phyloP scores from a whole-genome alignment of 139 green algal genomes.

The Chlamydomonas urium region DNA sequence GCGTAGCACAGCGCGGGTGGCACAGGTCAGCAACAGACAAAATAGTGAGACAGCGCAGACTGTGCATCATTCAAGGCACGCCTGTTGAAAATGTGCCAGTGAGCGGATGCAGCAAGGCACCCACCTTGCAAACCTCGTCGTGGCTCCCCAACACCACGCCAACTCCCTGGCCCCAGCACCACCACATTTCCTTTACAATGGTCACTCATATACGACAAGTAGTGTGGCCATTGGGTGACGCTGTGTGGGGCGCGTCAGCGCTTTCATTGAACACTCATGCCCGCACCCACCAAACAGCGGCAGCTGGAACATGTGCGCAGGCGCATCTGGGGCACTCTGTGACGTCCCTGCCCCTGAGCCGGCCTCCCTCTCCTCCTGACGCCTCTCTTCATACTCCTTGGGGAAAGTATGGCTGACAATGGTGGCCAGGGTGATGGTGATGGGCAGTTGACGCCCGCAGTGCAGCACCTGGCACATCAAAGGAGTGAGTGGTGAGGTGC shows the following conservation, averaged over 20 bases:
- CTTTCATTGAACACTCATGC: neutral
- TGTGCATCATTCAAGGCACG: neutral
- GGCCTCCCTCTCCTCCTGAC: conserved; percentile 25
- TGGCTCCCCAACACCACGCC: neutral
- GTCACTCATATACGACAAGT: neutral
- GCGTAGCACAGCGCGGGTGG: neutral
- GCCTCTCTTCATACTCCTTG: conserved; percentile 58
- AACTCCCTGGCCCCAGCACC: no score
- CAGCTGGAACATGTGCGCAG: neutral
- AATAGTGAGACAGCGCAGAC: neutral
- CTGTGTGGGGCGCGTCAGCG: neutral
- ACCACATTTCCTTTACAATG: neutral
- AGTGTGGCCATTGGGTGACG: neutral
- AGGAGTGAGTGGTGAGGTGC: no score
- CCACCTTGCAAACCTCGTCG: neutral
- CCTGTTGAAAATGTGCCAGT: neutral
- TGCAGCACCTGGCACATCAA: conserved; percentile 58
- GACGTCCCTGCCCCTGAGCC: neutral
- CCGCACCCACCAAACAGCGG: conserved; percentile 10
- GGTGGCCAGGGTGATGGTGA: conserved; percentile 63
- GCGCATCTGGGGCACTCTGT: neutral
- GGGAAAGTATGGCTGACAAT: conserved; percentile 67
- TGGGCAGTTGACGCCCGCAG: conserved; percentile 44
- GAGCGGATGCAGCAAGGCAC: neutral
- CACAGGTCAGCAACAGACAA: neutral